These are phyloP conservation scores for Fusarium siculi DNA, from an alignment of 2,329 filamentous ascomycete genomes.

Conservation along the genomic window DNA sequence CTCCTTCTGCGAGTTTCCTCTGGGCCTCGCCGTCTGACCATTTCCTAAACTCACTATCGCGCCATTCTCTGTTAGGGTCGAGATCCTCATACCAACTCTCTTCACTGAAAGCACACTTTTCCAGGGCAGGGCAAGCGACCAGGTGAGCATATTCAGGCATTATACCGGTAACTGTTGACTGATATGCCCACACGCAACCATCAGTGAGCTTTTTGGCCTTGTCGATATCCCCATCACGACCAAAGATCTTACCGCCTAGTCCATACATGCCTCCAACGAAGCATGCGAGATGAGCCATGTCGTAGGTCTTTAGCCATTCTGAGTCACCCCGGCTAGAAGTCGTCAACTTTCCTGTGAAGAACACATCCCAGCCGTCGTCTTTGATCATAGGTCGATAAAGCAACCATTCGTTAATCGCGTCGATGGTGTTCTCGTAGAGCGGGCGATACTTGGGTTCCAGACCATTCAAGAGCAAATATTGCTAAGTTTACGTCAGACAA, in stretches of 20 bases:
- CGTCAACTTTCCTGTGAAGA: slow-evolving; percentile 75
- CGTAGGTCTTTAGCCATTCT: slow-evolving; percentile 63
- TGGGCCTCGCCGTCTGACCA: slow-evolving; percentile 58
- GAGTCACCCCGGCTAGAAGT: slow-evolving; percentile 56
- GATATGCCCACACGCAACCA: slow-evolving; percentile 77
- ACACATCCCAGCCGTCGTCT: slow-evolving; percentile 72
- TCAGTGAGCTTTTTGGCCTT: slow-evolving; percentile 72
- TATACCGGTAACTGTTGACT: slow-evolving; percentile 67
- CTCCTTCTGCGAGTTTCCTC: slow-evolving; percentile 44
- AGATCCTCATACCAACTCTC: slow-evolving; percentile 61
- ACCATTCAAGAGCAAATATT: slow-evolving; percentile 80
- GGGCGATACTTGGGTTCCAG: slow-evolving; percentile 75
- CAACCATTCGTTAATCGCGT: slow-evolving; percentile 76
- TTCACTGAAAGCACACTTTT: slow-evolving; percentile 63
- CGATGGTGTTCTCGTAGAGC: slow-evolving; percentile 76
- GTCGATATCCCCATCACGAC: slow-evolving; percentile 68
- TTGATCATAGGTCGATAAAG: slow-evolving; percentile 82
- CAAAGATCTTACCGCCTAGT: slow-evolving; percentile 71
- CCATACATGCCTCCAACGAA: slow-evolving; percentile 78
- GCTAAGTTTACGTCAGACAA: slow-evolving; percentile 59
- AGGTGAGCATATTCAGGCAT: slow-evolving; percentile 68
- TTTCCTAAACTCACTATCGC: slow-evolving; percentile 55
- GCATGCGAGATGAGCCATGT: slow-evolving; percentile 72
- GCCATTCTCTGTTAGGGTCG: slow-evolving; percentile 57
- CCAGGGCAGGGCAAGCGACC: slow-evolving; percentile 58